Base-by-base conservation (phyloP, 2,329 filamentous ascomycete genomes). In the Stylonectria norvegica region DNA sequence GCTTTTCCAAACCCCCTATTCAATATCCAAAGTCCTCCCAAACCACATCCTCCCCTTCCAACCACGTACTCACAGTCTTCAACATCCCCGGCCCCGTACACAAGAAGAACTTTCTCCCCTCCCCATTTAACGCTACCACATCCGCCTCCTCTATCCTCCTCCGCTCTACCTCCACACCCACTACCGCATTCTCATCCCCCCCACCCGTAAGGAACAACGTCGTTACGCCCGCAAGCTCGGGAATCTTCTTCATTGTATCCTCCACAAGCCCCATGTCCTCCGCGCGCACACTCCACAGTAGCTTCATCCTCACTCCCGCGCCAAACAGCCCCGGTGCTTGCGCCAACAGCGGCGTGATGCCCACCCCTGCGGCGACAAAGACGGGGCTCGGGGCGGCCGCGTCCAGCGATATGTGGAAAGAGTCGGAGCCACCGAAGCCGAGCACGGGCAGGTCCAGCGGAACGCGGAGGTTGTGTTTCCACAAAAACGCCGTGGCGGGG, bases 361-460 rank as follows among this genome's bases (percentile, higher is more conserved):
- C 89, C 5, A 95, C 85, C 3, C 89, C 89, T 0, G 79, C 86
- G 5, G 86, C 86, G 4, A 94, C 63, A 49, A 90, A 93, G 1
- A 79, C 64, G 2, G 67, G 49, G 63, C 22, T 66, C 48, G 20
- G 46, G 46, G 6, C 56, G 42, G 38, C 16, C 2, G 41, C 1
- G 38, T 42, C 15, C 52, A 56, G 37, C 1, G 59, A 55, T 28
- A 75, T 53, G 2, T 61, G 57, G 48, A 77, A 76, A 2, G 52
- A 55, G 32, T 69, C 67, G 11, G 70, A 69, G 1, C 88, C 89
- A 0, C 85, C 87, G 47, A 94, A 86, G 0, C 86, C 89, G 16
- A 83, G 69, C 0, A 94, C 67, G 0, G 79, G 77, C 0, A 91
- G 62, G 51, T 86, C 79, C 3, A 91, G 64, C 1, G 70, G 71